Evolutionary conservation across 768 basidiomycete species (phyloP), one percentile per base, ranked within the genome.

Genomic region (Termitomyces sp.): DNA sequence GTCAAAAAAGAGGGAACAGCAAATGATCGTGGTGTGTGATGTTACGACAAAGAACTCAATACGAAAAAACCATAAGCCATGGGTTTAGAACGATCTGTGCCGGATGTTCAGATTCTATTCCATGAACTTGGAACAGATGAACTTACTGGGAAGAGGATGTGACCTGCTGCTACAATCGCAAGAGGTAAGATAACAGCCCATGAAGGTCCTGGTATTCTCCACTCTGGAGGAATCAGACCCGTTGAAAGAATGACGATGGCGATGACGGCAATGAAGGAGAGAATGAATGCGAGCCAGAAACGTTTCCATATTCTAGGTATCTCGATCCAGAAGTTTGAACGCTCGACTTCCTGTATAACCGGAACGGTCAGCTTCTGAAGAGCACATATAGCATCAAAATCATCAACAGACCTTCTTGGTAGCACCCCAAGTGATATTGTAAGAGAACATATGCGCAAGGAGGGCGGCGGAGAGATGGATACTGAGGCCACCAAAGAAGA

Each of bases 241-340:
- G 79, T 72, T 2, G 78, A 74, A 35, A 92, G 73, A 29, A 94
- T 61, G 56, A 84, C 69, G 67, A 92, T 86, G 43, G 69, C 75
- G 9, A 71, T 77, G 59, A 87, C 75, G 11, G 75, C 59, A 17
- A 77, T 54, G 61, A 84, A 73, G 45, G 82, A 85, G 21, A 90
- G 54, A 19, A 81, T 56, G 59, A 91, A 77, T 42, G 82, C 80
- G 46, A 83, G 64, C 78, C 88, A 85, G 75, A 91, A 95, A 4
- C 92, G 86, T 61, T 84, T 84, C 66, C 87, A 74, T 67, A 95
- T 93, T 56, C 83, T 82, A 1, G 94, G 94, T 12, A 94, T 84
- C 69, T 96, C 93, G 54, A 89, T 82, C 82, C 90, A 94, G 77
- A 96, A 94, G 68, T 94, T 95, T 5, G 89, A 90, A 47, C 83